Evolutionary conservation across 2,329 filamentous ascomycete species (phyloP).

Genomic region (Exophiala viscosa): DNA sequence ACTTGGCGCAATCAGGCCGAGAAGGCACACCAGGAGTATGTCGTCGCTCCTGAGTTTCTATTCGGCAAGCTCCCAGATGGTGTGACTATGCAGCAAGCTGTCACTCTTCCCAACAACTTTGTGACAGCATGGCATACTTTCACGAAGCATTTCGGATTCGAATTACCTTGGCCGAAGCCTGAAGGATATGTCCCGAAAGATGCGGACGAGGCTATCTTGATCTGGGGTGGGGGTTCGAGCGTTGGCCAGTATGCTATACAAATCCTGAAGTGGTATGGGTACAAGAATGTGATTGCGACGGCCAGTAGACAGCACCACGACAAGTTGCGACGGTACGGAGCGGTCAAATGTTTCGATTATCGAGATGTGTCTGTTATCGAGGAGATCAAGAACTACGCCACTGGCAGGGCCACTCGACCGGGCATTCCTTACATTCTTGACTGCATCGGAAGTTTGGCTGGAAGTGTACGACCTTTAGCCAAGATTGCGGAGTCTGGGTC

Average conservation of each 20-base stretch:
- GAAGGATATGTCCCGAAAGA: slow-evolving; percentile 36
- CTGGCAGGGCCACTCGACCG: slow-evolving; percentile 32
- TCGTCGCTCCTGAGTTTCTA: slow-evolving; percentile 51
- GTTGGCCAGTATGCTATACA: slow-evolving; percentile 37
- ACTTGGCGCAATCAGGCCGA: slow-evolving; percentile 47
- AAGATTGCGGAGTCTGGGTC: slow-evolving; percentile 49
- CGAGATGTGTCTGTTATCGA: slow-evolving; percentile 23
- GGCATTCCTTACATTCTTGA: slow-evolving; percentile 52
- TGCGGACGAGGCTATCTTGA: slow-evolving; percentile 34
- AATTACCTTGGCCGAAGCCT: slow-evolving; percentile 56
- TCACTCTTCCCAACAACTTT: slow-evolving; percentile 55
- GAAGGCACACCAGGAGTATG: slow-evolving; percentile 55
- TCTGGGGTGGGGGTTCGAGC: slow-evolving; percentile 37
- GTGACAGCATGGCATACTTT: slow-evolving; percentile 59
- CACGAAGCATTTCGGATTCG: slow-evolving; percentile 50
- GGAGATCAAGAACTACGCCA: slow-evolving; percentile 22
- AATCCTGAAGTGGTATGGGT: slow-evolving; percentile 35
- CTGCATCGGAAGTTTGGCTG: slow-evolving; percentile 52
- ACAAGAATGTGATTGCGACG: slow-evolving; percentile 34
- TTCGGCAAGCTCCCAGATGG: slow-evolving; percentile 46
- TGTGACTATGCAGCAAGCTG: slow-evolving; percentile 46
- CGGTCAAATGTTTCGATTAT: slow-evolving; percentile 33
- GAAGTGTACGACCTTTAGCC: slow-evolving; percentile 49
- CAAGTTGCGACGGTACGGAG: slow-evolving; percentile 34
- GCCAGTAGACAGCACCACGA: slow-evolving; percentile 31